phyloP scores from a whole-genome alignment of 495 filamentous ascomycete genomes.

The Daldinia vernicosa region DNA sequence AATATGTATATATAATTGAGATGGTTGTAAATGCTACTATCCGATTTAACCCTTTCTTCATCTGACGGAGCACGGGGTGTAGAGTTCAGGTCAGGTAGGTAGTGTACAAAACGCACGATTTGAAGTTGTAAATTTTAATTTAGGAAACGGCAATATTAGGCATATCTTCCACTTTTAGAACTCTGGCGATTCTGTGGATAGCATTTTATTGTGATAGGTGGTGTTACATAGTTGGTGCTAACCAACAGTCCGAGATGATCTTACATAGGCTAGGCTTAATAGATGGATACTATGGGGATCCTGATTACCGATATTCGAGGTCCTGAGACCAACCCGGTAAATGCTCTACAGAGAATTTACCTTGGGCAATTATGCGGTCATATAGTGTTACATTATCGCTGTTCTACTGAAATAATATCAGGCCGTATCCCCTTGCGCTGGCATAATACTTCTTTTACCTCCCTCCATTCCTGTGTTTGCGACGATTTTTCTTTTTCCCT shows the following conservation, averaged over 20 bases:
- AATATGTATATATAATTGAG: not conserved
- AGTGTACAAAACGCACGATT: not conserved
- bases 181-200: not conserved
- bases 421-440: not conserved
- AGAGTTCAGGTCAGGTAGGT: not conserved
- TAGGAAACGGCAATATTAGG: not conserved
- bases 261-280: constrained; percentile 6
- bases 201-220: not conserved
- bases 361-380: not conserved
- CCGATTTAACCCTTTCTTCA: too few relatives aligned
- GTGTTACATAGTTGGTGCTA: not conserved
- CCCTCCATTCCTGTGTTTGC: constrained; percentile 29
- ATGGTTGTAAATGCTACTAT: too few relatives aligned
- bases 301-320: not conserved
- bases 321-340: constrained; percentile 5
- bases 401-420: not conserved
- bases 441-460: constrained; percentile 15
- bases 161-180: not conserved
- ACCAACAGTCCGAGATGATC: not conserved
- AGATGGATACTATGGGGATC: not conserved
- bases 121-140: not conserved
- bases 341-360: constrained; percentile 4
- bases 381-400: not conserved
- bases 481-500: constrained; percentile 37
- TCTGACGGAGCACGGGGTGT: not conserved